Evolutionary conservation across 441 rosid species (phyloP).

Genomic region (Populus hybrid): DNA sequence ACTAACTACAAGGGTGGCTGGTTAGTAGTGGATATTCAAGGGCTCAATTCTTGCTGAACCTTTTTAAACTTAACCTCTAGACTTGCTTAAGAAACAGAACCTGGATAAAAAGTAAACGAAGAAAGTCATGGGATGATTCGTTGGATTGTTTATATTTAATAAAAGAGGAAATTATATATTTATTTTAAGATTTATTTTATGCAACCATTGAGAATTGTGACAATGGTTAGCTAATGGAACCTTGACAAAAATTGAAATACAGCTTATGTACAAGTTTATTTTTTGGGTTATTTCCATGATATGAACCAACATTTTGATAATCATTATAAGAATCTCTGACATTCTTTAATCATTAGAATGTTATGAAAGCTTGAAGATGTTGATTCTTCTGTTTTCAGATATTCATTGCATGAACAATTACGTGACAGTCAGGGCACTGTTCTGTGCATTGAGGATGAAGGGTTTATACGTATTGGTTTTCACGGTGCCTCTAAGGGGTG

Average conservation of each 20-base stretch:
- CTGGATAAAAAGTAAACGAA: neutral
- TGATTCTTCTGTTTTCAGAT: constrained; percentile 43
- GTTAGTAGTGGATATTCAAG: neutral
- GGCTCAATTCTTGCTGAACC: neutral
- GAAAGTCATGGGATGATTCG: neutral
- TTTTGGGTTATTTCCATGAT: neutral
- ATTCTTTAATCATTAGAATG: neutral
- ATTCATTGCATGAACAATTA: constrained; percentile 96
- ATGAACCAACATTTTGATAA: neutral
- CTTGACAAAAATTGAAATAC: neutral
- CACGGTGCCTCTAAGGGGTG: constrained; percentile 99
- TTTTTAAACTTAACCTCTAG: neutral
- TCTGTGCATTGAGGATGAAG: constrained; percentile 97
- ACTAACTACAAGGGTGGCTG: neutral
- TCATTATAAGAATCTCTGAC: neutral
- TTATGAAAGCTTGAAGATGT: neutral
- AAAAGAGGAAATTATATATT: neutral
- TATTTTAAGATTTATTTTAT: neutral
- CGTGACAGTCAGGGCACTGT: constrained; percentile 96
- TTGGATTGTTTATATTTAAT: neutral
- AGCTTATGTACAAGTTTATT: neutral
- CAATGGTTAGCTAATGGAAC: neutral
- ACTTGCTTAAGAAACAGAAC: neutral
- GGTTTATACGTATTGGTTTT: constrained; percentile 96
- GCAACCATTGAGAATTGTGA: neutral